These are phyloP conservation scores for Thielaviopsis ethacetica DNA, from an alignment of 2,329 filamentous ascomycete genomes.

Conservation along the genomic window DNA sequence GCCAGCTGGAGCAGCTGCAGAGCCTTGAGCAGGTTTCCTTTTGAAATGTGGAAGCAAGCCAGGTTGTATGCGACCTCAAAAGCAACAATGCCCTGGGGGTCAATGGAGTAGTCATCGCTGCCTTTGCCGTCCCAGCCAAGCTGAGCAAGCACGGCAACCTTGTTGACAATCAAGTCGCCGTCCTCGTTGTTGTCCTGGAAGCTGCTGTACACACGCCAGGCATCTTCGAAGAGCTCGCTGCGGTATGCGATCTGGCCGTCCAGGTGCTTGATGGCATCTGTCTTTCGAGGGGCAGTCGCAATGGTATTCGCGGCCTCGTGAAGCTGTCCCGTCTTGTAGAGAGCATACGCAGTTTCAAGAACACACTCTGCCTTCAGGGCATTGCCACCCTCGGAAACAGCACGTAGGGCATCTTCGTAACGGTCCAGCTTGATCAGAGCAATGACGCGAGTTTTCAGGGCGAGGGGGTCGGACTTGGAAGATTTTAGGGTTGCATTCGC, in stretches of 20 bases:
- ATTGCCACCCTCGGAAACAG: constrained; percentile 46
- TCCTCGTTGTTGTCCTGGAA: constrained; percentile 45
- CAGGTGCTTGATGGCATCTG: constrained; percentile 33
- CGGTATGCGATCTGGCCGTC: constrained; percentile 58
- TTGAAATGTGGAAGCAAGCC: constrained; percentile 56
- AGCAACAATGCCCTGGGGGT: constrained; percentile 29
- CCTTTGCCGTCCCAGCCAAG: constrained; percentile 49
- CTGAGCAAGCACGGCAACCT: constrained; percentile 56
- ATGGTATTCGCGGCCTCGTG: constrained; percentile 34
- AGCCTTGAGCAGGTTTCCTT: constrained; percentile 48
- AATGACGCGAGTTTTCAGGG: constrained; percentile 54
- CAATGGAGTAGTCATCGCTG: constrained; percentile 12
- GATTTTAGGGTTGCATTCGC: constrained; percentile 45
- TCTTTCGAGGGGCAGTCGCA: background rate
- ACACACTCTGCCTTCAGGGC: constrained; percentile 42
- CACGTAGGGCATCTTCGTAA: constrained; percentile 58
- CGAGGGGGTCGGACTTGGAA: constrained; percentile 39
- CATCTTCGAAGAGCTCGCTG: constrained; percentile 54
- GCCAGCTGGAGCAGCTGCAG: constrained; percentile 53
- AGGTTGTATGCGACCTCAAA: constrained; percentile 75
- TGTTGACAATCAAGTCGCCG: constrained; percentile 62
- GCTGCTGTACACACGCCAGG: constrained; percentile 44
- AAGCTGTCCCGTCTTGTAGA: constrained; percentile 63
- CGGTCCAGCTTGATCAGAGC: constrained; percentile 70
- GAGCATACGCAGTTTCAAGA: constrained; percentile 64